Evolutionary conservation across 345 rosid genomes (phyloP).

Genomic region (Anacardium occidentale): DNA sequence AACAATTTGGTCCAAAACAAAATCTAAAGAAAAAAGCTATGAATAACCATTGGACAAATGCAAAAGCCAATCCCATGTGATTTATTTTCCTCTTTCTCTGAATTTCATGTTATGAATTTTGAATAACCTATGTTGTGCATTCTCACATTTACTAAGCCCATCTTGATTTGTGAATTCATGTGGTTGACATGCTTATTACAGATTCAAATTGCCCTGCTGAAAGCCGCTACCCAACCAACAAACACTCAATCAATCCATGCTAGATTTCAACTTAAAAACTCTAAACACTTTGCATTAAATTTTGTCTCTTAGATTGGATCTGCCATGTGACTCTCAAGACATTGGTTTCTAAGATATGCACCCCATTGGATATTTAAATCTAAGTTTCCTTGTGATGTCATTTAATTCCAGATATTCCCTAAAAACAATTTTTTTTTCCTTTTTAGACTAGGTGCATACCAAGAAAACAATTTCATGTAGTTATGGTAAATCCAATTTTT

Average conservation of each 20-base stretch:
- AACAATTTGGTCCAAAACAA: constrained; percentile 1
- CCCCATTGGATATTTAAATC: neutral
- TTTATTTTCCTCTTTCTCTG: constrained; percentile 1
- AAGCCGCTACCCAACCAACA: no score
- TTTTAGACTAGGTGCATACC: no score
- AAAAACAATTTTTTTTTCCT: no score
- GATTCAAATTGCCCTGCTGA: constrained; percentile 5
- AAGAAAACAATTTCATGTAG: no score
- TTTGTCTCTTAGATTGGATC: constrained; percentile 6
- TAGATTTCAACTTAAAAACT: neutral
- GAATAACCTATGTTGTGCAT: constrained; percentile 24
- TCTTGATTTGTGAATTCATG: neutral
- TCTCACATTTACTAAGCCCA: constrained; percentile 14
- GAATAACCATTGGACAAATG: neutral
- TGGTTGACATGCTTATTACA: constrained; percentile 8
- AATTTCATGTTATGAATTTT: constrained; percentile 13
- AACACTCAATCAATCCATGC: neutral
- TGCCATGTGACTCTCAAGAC: neutral
- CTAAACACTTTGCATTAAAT: constrained; percentile 4
- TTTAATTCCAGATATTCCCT: no score
- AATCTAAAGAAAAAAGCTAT: neutral
- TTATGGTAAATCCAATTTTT: no score
- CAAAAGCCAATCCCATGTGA: constrained; percentile 16
- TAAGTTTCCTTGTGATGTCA: neutral
- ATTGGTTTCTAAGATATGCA: neutral